phyloP scores from a whole-genome alignment of 2,329 filamentous ascomycete genomes.

The Talaromyces sp. region DNA sequence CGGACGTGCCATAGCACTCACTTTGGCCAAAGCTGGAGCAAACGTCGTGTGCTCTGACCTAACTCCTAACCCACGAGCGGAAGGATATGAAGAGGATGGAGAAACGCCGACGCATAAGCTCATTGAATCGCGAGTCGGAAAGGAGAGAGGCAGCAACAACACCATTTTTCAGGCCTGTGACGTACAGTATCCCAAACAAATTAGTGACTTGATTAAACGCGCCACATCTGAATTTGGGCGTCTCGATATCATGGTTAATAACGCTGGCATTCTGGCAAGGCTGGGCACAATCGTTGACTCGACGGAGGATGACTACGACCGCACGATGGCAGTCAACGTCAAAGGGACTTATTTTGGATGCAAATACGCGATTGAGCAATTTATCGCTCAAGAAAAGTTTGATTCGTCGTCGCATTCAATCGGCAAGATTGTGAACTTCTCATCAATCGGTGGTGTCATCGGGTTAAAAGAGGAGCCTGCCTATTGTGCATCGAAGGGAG shows the following conservation, averaged over 20 bases:
- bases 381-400: background rate
- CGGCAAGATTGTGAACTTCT: background rate
- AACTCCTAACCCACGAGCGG: background rate
- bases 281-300: conserved; percentile 24
- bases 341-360: conserved; percentile 39
- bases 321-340: conserved; percentile 45
- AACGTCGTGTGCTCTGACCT: background rate
- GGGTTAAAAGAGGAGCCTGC: background rate
- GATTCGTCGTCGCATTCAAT: background rate
- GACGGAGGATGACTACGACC: conserved; percentile 36
- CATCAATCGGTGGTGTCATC: background rate
- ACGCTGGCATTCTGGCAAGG: conserved; percentile 73
- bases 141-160: background rate
- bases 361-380: background rate
- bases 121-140: background rate
- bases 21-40: background rate
- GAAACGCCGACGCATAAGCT: background rate
- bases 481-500: background rate
- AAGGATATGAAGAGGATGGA: background rate
- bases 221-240: conserved; percentile 52
- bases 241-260: conserved; percentile 94
- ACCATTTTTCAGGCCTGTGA: background rate
- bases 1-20: conserved; percentile 17
- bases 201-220: conserved; percentile 57
- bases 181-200: background rate